phyloP scores from a whole-genome alignment of 2,329 filamentous ascomycete species.

The Apiospora saccharicola region DNA sequence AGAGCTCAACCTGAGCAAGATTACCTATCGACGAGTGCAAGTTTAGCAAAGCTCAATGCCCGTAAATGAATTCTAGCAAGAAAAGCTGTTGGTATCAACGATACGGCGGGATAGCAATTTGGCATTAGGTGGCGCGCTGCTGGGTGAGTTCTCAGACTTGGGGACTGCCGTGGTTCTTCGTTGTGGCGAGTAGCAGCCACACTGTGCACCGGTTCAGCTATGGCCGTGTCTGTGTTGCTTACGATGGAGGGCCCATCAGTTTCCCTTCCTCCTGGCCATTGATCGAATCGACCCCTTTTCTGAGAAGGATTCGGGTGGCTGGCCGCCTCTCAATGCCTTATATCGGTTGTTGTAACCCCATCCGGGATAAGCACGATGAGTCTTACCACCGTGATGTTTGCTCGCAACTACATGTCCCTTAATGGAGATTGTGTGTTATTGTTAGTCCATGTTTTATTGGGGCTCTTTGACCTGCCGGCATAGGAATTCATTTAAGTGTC shows the following conservation, averaged over 20 bases:
- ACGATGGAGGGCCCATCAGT: background rate
- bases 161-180: background rate
- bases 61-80: too few species aligned
- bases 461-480: background rate
- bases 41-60: too few species aligned
- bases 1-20: too few species aligned
- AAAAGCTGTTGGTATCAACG: too few species aligned
- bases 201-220: background rate
- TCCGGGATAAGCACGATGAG: too few species aligned
- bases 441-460: background rate
- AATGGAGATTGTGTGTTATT: too few species aligned
- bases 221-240: background rate
- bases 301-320: background rate
- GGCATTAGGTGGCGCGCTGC: background rate
- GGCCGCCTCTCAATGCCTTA: background rate
- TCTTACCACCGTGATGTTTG: background rate
- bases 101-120: too few species aligned
- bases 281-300: background rate
- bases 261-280: background rate
- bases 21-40: too few species aligned
- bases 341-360: background rate
- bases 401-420: background rate
- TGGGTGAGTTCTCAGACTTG: background rate
- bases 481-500: background rate
- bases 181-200: background rate